Base-by-base conservation (phyloP, 345 rosid species). In the Eucalyptus coolabah region DNA sequence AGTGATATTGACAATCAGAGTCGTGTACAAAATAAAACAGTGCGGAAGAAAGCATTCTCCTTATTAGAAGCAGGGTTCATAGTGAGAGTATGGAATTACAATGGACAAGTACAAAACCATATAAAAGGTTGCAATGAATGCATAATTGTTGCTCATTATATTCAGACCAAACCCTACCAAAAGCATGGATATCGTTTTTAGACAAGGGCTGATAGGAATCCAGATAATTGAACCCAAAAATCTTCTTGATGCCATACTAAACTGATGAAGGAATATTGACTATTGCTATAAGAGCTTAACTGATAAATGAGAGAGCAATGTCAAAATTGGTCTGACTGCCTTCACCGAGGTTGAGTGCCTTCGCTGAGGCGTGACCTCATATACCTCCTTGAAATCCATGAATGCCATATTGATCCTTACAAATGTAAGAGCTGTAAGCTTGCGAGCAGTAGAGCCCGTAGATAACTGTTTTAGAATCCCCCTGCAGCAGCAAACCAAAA, bases 401-500 rank as follows among this genome's bases (percentile, higher is more conserved):
- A 95, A 97, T 88, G 94, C 93, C 86, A 98, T 87, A 93, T 98
- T 98, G 92, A 95, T 86, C 91, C 87, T 94, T 88, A 98, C 93
- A 91, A 95, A 91, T 15, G 95, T 89, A 72, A 92, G 92, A 7
- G 97, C 99, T 89, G 95, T 83, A 87, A 94, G 88, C 89, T 94
- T 96, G 88, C 95, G 96, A 88, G 90, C 90, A 90, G 93, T 32
- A 10, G 99, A 94, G 92, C 98, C 96, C 77, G 95, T 54, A 56
- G 94, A 92, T 90, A 98, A 92, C 93, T 98, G 98, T 92, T 95
- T 97, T 91, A 94, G 98, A 91, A 98, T 96, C 89, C 98, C 98
- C 30, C 99, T 98, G 89, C 88, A 92, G 89, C 87, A 87, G 90
- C 50, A 91, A 90, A 51, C 7, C 47, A 21, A 49, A 49, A 83